These are phyloP conservation scores for Selaginella moellendorffii DNA, from an alignment of 75 land plant genomes.

Conservation along the genomic window DNA sequence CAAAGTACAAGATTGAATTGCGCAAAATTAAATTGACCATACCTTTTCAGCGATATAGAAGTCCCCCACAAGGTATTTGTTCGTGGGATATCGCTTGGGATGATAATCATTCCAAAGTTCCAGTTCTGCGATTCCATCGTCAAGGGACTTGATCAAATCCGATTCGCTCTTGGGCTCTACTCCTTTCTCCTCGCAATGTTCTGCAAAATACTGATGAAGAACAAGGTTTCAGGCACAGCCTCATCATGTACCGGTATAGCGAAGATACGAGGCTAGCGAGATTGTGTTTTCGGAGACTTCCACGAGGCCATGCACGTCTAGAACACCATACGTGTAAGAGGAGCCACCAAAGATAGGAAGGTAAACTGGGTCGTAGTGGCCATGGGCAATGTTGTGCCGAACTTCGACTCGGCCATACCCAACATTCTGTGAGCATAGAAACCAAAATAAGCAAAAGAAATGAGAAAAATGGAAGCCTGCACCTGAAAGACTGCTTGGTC, in stretches of 20 bases:
- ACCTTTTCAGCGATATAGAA: no score
- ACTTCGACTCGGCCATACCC: neutral
- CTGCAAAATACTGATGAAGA: neutral
- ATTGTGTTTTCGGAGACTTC: neutral
- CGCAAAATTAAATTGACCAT: no score
- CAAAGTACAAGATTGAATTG: no score
- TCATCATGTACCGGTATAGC: neutral
- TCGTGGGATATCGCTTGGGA: neutral
- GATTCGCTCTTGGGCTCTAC: slow-evolving; percentile 1
- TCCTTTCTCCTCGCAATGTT: neutral
- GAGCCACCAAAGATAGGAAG: neutral
- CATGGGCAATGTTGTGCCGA: neutral
- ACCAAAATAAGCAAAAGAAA: neutral
- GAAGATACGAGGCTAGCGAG: slow-evolving; percentile 1
- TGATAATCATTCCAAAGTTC: neutral
- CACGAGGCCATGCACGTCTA: slow-evolving; percentile 2
- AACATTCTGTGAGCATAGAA: neutral
- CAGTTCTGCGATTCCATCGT: neutral
- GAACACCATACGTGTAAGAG: slow-evolving; percentile 1
- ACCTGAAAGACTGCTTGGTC: neutral
- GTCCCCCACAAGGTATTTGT: neutral
- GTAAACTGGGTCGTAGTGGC: neutral
- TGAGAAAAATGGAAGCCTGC: neutral
- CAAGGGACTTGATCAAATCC: slow-evolving; percentile 1
- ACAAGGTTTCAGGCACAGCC: slow-evolving; percentile 1